These are phyloP conservation scores for Russula abietina DNA, from an alignment of 768 basidiomycete species.

Conservation along the genomic window DNA sequence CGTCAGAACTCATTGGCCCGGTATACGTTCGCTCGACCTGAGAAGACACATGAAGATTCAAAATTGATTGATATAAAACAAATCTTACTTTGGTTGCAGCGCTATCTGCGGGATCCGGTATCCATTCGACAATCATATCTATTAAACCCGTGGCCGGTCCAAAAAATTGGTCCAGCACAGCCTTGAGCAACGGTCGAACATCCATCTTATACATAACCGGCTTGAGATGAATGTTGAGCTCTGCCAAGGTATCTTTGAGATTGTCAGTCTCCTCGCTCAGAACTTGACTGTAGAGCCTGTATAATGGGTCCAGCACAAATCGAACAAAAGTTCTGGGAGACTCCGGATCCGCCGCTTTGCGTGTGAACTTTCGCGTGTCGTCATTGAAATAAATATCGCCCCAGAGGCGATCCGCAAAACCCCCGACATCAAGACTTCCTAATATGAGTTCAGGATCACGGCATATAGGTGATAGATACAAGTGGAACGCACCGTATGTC, in stretches of 20 bases:
- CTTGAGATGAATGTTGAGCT: conserved; percentile 80
- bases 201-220: conserved; percentile 99
- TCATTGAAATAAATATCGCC: conserved; percentile 94
- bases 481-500: conserved; percentile 60
- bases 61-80: not conserved
- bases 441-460: conserved; percentile 2
- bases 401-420: conserved; percentile 91
- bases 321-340: conserved; percentile 83
- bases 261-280: conserved; percentile 90
- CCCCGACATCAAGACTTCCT: conserved; percentile 76
- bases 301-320: conserved; percentile 92
- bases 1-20: conserved; percentile 77
- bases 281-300: conserved; percentile 95
- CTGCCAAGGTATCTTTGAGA: conserved; percentile 69
- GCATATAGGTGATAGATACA: not conserved
- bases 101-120: conserved; percentile 71
- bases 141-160: conserved; percentile 84
- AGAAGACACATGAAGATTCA: conserved; percentile 8
- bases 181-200: conserved; percentile 88
- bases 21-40: conserved; percentile 82
- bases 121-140: conserved; percentile 85
- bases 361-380: conserved; percentile 81
- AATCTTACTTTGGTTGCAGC: conserved; percentile 51
- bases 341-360: conserved; percentile 77
- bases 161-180: conserved; percentile 93